Percentiles rank a stretch among this genome's conserved stretches.
Evolutionary conservation across 108 stramenopile genomes (phyloP).

Genomic region (Fragilaria radians): DNA sequence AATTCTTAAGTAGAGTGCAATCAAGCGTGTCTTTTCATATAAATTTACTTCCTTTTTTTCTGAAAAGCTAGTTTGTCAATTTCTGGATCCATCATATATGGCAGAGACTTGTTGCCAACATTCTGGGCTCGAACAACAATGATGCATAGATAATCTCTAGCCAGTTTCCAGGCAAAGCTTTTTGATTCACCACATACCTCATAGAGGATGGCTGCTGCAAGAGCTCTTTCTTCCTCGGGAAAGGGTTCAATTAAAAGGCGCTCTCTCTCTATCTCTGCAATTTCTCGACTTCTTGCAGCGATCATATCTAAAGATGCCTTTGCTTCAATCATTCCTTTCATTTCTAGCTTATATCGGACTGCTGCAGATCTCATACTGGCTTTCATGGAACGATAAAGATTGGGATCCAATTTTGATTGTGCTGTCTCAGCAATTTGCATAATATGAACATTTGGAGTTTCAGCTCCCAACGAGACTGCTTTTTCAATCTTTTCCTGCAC

Average conservation of each 20-base stretch:
- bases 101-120: not conserved
- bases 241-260: not conserved
- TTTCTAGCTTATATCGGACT: not conserved
- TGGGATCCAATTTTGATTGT: not conserved
- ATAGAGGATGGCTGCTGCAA: slow-evolving; percentile 5
- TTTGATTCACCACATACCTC: not conserved
- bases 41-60: no score
- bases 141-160: not conserved
- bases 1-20: no score
- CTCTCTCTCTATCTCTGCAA: not conserved
- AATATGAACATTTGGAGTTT: slow-evolving; percentile 1
- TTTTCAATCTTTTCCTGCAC: not conserved
- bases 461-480: not conserved
- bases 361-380: not conserved
- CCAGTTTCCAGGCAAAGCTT: not conserved
- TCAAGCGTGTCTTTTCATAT: no score
- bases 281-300: not conserved
- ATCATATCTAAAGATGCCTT: not conserved
- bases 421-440: not conserved
- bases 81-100: not conserved
- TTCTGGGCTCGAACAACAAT: slow-evolving; percentile 2
- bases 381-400: not conserved
- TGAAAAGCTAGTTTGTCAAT: not conserved
- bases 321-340: not conserved
- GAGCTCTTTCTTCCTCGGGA: not conserved